These are phyloP conservation scores for Rhodotorula kratochvilovae DNA, from an alignment of 768 basidiomycete genomes.

Conservation along the genomic window DNA sequence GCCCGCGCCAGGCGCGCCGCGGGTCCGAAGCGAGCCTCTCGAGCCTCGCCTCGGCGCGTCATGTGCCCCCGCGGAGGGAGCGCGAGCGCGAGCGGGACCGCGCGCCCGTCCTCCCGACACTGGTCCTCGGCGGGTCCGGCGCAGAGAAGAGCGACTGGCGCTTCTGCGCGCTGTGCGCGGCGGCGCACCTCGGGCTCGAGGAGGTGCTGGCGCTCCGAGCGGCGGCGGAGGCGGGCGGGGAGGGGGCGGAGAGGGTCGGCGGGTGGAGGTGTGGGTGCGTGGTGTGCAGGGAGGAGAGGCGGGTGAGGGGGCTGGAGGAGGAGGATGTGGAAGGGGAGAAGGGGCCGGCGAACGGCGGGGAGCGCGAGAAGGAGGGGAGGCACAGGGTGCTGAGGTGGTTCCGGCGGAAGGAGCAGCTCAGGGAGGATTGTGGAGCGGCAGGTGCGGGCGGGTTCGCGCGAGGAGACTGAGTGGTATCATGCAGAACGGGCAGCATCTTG, in stretches of 20 bases:
- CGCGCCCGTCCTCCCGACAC: constrained; percentile 3
- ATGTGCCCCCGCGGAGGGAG: neutral
- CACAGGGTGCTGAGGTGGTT: constrained; percentile 18
- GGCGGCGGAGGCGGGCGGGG: neutral
- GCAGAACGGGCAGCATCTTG: no score
- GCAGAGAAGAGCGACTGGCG: neutral
- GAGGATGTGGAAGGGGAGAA: neutral
- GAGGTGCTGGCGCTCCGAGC: neutral
- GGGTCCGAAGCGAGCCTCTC: neutral
- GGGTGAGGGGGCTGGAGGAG: neutral
- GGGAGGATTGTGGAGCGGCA: neutral
- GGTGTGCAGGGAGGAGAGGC: constrained; percentile 18
- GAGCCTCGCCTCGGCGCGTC: neutral
- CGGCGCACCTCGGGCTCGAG: constrained; percentile 7
- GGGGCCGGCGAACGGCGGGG: no score
- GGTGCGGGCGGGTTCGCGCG: neutral
- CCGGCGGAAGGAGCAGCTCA: constrained; percentile 14
- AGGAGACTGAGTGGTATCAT: no score
- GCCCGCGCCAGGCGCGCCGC: neutral
- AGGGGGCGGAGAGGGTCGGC: neutral
- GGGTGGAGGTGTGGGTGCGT: constrained; percentile 3
- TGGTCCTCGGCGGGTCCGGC: neutral
- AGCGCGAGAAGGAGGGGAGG: neutral
- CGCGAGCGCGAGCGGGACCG: neutral
- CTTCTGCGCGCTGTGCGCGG: constrained; percentile 12